Evolutionary conservation across 768 basidiomycete genomes (phyloP), one percentile per base, ranked within the genome.

Genomic region (Exsudoporus frostii): DNA sequence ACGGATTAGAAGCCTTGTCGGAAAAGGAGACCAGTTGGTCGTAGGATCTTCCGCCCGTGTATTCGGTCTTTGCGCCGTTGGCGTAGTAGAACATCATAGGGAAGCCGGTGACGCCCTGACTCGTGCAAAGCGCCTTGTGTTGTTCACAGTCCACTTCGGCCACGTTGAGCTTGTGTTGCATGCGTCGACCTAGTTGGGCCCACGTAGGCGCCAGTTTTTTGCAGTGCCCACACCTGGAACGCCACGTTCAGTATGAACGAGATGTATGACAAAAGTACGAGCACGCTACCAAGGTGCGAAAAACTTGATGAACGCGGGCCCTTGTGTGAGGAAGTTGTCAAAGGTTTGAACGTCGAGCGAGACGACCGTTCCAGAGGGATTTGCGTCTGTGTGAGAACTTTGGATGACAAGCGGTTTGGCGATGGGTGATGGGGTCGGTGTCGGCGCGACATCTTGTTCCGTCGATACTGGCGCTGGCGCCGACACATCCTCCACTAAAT

Each of bases 81-180:
- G 78, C 78, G 25, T 81, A 90, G 75, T 88, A 88, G 39, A 83
- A 71, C 38, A 98, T 73, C 45, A 87, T 90, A 1, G 96, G 96
- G 69, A 90, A 99, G 1, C 92, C 93, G 27, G 78, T 66, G 17
- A 99, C 78, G 3, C 76, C 79, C 51, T 92, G 77, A 13, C 71
- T 62, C 41, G 76, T 73, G 71, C 96, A 99, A 6, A 94, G 64
- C 0, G 76, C 68, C 38, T 76, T 73, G 60, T 94, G 74, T 1
- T 76, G 82, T 17, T 98, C 96, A 63, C 96, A 99, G 65, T 99
- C 83, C 14, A 99, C 86, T 56, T 96, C 85, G 3, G 85, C 93
- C 9, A 99, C 73, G 36, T 81, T 87, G 29, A 95, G 74, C 44
- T 84, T 84, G 55, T 78, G 74, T 59, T 86, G 79, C 79, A 95